Evolutionary conservation across 306 rosid genomes (phyloP).

Genomic region (Fagus crenata): DNA sequence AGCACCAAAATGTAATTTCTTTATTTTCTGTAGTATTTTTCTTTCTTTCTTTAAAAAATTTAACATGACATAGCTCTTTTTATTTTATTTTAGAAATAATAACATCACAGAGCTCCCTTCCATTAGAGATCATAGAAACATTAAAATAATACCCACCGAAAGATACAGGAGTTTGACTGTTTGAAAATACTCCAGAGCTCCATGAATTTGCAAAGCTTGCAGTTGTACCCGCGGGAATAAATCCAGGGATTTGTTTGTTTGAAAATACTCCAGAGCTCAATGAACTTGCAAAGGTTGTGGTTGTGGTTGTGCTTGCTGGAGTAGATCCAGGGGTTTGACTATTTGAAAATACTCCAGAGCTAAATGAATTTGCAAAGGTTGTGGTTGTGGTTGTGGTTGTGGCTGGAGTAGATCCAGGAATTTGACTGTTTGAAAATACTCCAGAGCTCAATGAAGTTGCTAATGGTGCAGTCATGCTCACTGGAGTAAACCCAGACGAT

Average conservation of each 20-base stretch:
- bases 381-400: no score
- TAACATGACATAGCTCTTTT: no score
- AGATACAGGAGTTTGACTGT: constrained; percentile 33
- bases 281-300: neutral
- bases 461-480: neutral
- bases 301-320: neutral
- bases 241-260: constrained; percentile 18
- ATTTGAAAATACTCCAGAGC: neutral
- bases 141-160: constrained; percentile 55
- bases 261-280: constrained; percentile 21
- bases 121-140: neutral
- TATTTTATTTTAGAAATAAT: no score
- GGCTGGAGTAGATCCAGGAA: constrained; percentile 8
- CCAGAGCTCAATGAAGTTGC: constrained; percentile 21
- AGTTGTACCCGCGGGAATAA: constrained; percentile 16
- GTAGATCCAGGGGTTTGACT: constrained; percentile 21
- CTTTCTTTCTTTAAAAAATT: neutral
- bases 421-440: constrained; percentile 12
- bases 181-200: constrained; percentile 28
- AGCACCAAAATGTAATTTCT: constrained; percentile 23
- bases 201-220: neutral
- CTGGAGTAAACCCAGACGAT: constrained; percentile 15
- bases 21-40: constrained; percentile 10
- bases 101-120: constrained; percentile 9
- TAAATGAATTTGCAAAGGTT: constrained; percentile 15